Base-by-base conservation (phyloP, 2,329 filamentous ascomycete species). In the Xylaria sp. region DNA sequence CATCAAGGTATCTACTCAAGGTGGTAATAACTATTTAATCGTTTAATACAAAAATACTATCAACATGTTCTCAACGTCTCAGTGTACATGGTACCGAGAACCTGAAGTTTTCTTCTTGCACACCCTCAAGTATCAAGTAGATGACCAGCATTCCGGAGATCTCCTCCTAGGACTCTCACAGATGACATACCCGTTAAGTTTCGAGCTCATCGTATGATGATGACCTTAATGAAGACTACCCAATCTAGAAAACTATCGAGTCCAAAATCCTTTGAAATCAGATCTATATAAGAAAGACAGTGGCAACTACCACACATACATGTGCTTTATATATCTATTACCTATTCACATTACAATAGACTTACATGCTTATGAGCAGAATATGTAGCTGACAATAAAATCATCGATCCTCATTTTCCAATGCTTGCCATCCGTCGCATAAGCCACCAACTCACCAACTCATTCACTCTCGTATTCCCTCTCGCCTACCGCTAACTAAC, bases 351-450 rank as follows among this genome's bases (percentile, higher is more conserved):
- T 2, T 17, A 17, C 7, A n/a, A 3, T 25, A 38, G n/a, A 22
- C 39, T 27, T 53, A 38, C 4, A 45, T 33, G 25, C 10, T n/a
- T 31, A 51, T 20, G 11, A 63, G 20, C 15, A 22, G 22, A 27
- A 33, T 20, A 6, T 45, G 11, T 49, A 56, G 29, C 63, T 56
- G 45, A 51, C 45, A n/a, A 29, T 49, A 15, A 10, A 54, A 39
- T 49, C 27, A 42, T 33, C 0, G 51, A 63, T 51, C 36, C 27
- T 10, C 33, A 36, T 13, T 36, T 29, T 27, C n/a, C 59, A 60
- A 25, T 38, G 47, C 47, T 60, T 38, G 58, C 53, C 39, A 49
- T 29, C 38, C 20, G 17, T 57, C 51, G 10, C 36, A 31, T 57
- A 62, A 45, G 51, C 27, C 58, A 44, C 25, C 25, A n/a, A 31